These are phyloP conservation scores for Erythrophleum ivorense DNA, from an alignment of 331 rosid species.

Conservation along the genomic window DNA sequence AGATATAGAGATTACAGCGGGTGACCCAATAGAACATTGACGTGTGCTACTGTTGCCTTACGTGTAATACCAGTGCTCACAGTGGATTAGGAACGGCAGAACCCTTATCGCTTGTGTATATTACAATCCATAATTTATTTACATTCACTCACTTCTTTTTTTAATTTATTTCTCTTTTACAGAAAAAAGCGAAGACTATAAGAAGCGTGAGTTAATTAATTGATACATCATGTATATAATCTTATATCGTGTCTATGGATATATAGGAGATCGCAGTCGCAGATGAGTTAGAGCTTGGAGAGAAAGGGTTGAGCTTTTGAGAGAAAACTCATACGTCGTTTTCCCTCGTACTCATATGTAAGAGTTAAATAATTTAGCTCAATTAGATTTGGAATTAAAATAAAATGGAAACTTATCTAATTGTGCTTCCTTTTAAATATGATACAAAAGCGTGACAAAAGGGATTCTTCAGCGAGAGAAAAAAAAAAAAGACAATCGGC, in stretches of 20 bases:
- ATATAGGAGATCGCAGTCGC: not conserved
- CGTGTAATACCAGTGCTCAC: slow-evolving; percentile 31
- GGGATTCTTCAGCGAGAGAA: no score
- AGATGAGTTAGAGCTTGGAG: not conserved
- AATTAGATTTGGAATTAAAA: not conserved
- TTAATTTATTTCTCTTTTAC: not conserved
- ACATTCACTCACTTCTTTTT: not conserved
- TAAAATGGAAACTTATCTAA: not conserved
- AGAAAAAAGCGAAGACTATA: not conserved
- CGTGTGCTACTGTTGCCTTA: slow-evolving; percentile 28
- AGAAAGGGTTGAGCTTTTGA: no score
- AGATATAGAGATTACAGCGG: not conserved
- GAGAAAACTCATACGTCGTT: no score
- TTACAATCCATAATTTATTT: not conserved
- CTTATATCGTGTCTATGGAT: no score
- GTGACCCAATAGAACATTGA: not conserved
- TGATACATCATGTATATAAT: not conserved
- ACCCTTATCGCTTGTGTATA: slow-evolving; percentile 29
- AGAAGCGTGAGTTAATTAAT: no score
- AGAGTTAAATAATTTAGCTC: not conserved
- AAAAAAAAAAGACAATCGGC: no score
- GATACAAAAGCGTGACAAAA: no score
- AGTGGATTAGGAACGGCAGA: slow-evolving; percentile 12
- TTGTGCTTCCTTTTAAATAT: not conserved
- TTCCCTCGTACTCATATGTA: not conserved